These are phyloP conservation scores for Phytopythium boreale DNA, from an alignment of 352 stramenopile genomes.

Conservation along the genomic window DNA sequence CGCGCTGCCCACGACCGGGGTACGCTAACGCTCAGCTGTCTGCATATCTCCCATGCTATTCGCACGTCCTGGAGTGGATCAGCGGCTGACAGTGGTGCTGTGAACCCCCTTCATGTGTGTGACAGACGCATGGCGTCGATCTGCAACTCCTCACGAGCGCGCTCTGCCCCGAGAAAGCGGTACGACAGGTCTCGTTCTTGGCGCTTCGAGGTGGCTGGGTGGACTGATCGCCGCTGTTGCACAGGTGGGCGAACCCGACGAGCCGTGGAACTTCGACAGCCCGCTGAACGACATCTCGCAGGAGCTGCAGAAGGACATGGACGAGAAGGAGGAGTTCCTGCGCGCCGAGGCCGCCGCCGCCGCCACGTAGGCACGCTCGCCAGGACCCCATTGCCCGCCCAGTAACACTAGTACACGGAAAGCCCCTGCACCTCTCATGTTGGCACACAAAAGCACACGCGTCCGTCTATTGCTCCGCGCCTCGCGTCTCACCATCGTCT, in stretches of 20 bases:
- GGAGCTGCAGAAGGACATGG: constrained; percentile 73
- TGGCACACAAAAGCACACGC: neutral
- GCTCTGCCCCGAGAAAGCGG: constrained; percentile 67
- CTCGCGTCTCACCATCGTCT: constrained; percentile 7
- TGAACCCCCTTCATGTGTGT: neutral
- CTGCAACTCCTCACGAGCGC: constrained; percentile 62
- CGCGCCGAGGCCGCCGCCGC: constrained; percentile 28
- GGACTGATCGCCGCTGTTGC: neutral
- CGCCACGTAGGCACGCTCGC: neutral
- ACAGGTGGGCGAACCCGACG: constrained; percentile 64
- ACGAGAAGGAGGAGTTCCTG: constrained; percentile 72
- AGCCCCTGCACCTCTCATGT: too few species aligned
- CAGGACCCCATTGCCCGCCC: neutral
- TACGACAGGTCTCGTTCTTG: constrained; percentile 17
- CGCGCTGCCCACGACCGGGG: constrained; percentile 51
- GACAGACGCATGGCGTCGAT: constrained; percentile 57
- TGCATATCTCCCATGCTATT: neutral
- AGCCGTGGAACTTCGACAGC: constrained; percentile 72
- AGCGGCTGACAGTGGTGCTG: neutral
- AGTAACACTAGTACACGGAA: neutral
- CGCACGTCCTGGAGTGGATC: neutral
- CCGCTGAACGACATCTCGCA: constrained; percentile 78
- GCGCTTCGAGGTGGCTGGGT: neutral
- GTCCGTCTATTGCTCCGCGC: neutral
- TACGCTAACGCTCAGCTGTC: constrained; percentile 7